Base-by-base conservation (phyloP, 176 grass and related monocot genomes). In the Aechmea fasciata region DNA sequence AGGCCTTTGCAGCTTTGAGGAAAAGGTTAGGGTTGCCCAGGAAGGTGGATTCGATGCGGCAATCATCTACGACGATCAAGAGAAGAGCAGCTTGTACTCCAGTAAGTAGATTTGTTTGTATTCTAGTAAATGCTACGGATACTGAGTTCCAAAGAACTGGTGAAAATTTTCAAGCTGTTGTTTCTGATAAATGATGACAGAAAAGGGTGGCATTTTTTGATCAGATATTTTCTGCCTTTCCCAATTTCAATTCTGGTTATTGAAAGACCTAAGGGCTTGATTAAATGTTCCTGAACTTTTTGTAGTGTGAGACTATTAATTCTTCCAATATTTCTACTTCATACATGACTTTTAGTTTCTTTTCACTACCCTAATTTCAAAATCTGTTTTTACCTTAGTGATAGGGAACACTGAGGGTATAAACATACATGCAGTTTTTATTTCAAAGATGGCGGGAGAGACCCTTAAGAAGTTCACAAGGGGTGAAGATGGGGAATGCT, bases 351-450 rank as follows among this genome's bases (percentile, higher is more conserved):
- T 28, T 19, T 48, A 14, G 20, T 14, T 47, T 57, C 52, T 47
- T 11, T 47, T 48, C 18, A 9, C 24, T 47, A 28, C n/a, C 24
- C 4, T 19, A 65, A 20, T 33, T 29, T 26, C 10, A 29, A 66
- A 41, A 18, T 66, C 65, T 65, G 17, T 65, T 65, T n/a, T 61
- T 19, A 15, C 48, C 62, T 76, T 74, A 96, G 91, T 96, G 91
- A 62, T 96, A 72, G 91, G 91, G 51, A 80, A 86, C 72, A 66
- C 91, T 63, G 33, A 72, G 54, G 91, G 84, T 77, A 90, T 96
- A 87, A 73, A 87, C 70, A 96, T 96, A 80, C 87, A 88, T 78
- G 87, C 87, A 10, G 79, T 96, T 51, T 96, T 96, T 9, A 71
- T 96, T 80, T 96, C 91, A 59, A 90, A 90, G 79, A 76, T 84